Conservation (phyloP, 306 rosid genomes). For the Prunus kanzakura region DNA sequence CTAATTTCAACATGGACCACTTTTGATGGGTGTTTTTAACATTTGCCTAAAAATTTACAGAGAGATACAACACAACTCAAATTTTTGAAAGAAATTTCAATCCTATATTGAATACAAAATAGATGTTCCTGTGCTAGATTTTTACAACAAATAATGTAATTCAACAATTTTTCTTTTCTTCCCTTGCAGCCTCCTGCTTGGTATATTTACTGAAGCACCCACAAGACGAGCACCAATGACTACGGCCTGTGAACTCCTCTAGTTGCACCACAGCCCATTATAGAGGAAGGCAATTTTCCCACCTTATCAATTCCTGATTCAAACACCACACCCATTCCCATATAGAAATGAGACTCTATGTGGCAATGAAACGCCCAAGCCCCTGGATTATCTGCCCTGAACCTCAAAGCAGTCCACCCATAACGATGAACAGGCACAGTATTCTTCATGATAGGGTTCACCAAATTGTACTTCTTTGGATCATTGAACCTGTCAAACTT, state of each 20-base stretch:
- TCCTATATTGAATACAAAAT: neutral
- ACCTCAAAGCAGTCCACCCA: slow-evolving; percentile 93
- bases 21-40: too few species aligned
- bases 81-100: neutral
- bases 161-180: neutral
- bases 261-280: slow-evolving; percentile 76
- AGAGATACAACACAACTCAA: neutral
- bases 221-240: neutral
- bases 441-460: slow-evolving; percentile 78
- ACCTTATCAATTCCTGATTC: slow-evolving; percentile 74
- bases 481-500: slow-evolving; percentile 53
- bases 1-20: too few species aligned
- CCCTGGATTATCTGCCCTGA: slow-evolving; percentile 72
- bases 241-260: slow-evolving; percentile 38
- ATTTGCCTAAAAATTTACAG: too few species aligned
- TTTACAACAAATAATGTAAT: neutral
- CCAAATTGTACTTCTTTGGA: slow-evolving; percentile 57
- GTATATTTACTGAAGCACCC: neutral
- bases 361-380: slow-evolving; percentile 95
- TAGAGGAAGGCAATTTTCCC: slow-evolving; percentile 59
- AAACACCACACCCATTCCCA: slow-evolving; percentile 93
- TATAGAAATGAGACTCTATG: slow-evolving; percentile 73
- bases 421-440: slow-evolving; percentile 65
- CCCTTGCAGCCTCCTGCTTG: neutral
- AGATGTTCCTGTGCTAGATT: neutral